Percentiles rank a stretch among this genome's conserved stretches.
Evolutionary conservation across 148 eudicot species (phyloP).

Genomic region (Arctostaphylos glauca): DNA sequence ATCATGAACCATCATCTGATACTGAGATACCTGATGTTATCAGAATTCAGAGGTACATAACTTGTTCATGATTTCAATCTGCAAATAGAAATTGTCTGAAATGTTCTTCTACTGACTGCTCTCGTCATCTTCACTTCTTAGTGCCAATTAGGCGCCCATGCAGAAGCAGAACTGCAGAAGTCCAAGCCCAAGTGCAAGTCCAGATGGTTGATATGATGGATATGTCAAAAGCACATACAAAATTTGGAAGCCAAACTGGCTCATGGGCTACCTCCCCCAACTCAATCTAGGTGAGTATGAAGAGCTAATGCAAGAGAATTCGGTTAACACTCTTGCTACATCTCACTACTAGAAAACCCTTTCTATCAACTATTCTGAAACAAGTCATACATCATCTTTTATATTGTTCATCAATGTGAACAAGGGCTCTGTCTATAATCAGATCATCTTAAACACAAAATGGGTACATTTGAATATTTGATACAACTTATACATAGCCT

Average conservation of each 20-base stretch:
- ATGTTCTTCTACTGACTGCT: not conserved
- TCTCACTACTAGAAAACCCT: not conserved
- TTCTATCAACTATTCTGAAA: not conserved
- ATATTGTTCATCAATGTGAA: not conserved
- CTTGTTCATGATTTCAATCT: not conserved
- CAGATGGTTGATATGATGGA: no score
- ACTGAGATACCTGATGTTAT: no score
- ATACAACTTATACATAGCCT: not conserved
- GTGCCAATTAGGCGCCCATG: not conserved
- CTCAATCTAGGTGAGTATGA: no score
- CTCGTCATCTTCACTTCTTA: not conserved
- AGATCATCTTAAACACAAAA: not conserved
- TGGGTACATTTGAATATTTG: not conserved
- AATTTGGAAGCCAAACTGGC: no score
- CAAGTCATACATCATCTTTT: constrained; percentile 4
- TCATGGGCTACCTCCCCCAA: no score
- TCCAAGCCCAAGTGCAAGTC: no score
- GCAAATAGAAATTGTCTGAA: not conserved
- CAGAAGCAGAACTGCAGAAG: no score
- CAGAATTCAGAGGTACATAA: no score
- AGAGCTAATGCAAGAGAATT: no score
- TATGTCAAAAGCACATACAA: no score
- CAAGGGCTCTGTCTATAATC: not conserved
- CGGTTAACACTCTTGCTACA: no score
- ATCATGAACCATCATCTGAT: no score